phyloP scores from a whole-genome alignment of 306 rosid species.

The Cicer yamashitae region DNA sequence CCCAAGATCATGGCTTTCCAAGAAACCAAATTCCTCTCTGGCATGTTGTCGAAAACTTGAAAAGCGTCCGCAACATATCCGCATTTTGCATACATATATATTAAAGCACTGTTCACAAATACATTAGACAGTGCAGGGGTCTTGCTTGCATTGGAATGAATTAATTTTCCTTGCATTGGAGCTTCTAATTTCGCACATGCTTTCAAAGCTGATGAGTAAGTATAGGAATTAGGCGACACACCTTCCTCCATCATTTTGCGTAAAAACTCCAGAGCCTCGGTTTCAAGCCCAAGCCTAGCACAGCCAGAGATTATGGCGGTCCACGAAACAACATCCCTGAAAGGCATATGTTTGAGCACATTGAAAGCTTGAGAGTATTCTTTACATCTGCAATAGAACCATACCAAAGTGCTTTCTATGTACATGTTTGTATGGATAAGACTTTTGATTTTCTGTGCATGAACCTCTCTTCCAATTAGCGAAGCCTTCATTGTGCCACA shows the following conservation, averaged over 20 bases:
- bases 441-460: constrained; percentile 70
- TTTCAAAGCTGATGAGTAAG: constrained; percentile 83
- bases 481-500: constrained; percentile 71
- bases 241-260: constrained; percentile 83
- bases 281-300: constrained; percentile 67
- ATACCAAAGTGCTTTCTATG: constrained; percentile 79
- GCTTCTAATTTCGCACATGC: constrained; percentile 79
- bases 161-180: constrained; percentile 61
- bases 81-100: constrained; percentile 81
- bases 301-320: constrained; percentile 93
- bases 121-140: constrained; percentile 72
- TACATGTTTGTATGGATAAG: constrained; percentile 51
- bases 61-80: constrained; percentile 78
- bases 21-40: constrained; percentile 73
- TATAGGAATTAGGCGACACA: constrained; percentile 77
- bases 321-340: constrained; percentile 87
- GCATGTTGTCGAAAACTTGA: constrained; percentile 84
- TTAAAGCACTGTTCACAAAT: constrained; percentile 83
- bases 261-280: constrained; percentile 75
- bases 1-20: constrained; percentile 94
- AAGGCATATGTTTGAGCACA: constrained; percentile 78
- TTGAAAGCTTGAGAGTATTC: constrained; percentile 64
- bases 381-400: constrained; percentile 91
- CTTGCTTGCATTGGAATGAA: constrained; percentile 84
- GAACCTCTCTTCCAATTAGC: constrained; percentile 76